Conservation (phyloP, 306 rosid species). For the Prunus fruticosa region DNA sequence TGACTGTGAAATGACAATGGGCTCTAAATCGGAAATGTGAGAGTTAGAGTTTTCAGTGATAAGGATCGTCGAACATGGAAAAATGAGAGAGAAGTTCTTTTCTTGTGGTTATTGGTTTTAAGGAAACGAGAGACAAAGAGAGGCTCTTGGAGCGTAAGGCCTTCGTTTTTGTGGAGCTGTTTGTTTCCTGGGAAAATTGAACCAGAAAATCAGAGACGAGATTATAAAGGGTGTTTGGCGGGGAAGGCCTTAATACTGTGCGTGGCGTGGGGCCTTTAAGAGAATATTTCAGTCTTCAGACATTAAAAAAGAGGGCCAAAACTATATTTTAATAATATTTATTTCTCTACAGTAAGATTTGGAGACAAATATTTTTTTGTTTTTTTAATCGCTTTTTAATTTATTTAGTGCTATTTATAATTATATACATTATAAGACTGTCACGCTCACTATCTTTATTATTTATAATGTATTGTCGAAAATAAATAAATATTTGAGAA, state of each 20-base stretch:
- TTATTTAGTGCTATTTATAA: too few relatives aligned
- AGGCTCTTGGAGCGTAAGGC: slow-evolving; percentile 25
- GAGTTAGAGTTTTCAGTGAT: neutral
- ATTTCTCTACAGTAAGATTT: neutral
- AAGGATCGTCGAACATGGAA: slow-evolving; percentile 1
- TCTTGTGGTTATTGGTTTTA: slow-evolving; percentile 9
- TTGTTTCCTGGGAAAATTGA: slow-evolving; percentile 33
- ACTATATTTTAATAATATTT: neutral
- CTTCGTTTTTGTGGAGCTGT: slow-evolving; percentile 21
- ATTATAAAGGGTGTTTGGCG: neutral
- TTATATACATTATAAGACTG: neutral
- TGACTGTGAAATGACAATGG: neutral
- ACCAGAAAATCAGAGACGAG: neutral
- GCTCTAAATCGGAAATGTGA: slow-evolving; percentile 13
- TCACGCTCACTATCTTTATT: neutral
- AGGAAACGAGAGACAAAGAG: neutral
- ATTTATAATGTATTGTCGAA: neutral
- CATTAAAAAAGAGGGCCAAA: neutral
- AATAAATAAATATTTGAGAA: neutral
- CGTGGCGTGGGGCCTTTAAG: too few relatives aligned
- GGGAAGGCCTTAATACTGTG: neutral
- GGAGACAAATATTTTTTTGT: neutral
- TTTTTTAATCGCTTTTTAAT: neutral
- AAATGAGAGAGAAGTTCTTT: neutral
- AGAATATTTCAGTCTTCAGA: neutral